Evolutionary conservation across 345 rosid species (phyloP), one percentile per base, ranked within the genome.

Genomic region (Lepidium aucheri): DNA sequence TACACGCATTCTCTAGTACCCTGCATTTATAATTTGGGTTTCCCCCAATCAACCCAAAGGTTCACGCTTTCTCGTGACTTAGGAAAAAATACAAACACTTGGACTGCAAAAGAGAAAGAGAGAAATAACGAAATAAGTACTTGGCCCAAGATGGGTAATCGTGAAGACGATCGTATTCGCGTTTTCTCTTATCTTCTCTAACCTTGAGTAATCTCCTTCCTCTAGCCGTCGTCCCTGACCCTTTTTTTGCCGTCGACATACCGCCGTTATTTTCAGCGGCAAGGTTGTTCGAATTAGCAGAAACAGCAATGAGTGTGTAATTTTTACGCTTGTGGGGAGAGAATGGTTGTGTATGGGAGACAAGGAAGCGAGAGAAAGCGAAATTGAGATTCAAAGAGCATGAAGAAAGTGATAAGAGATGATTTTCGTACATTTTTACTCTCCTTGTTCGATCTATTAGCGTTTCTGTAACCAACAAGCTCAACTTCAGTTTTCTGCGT

Each of bases 61-160:
- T 47, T 47, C 60, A 45, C 15, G 0, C 49, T 33, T 64, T 70
- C 9, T 51, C 39, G 30, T 45, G 24, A 65, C 4, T 44, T 49
- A 38, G 45, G 68, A 69, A 73, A 42, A 62, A 59, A 59, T 15
- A 43, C 76, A 55, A 73, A 77, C 82, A 72, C 59, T 63, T 52
- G 54, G 56, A 43, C 53, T 60, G 60, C 46, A 36, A 40, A 7
- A 11, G 9, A 50, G 42, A 52, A 9, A 55, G 47, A 43, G 14
- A 9, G 3, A 39, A 39, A 24, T 1, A 4, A 1, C 26, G 4
- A 24, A 24, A 24, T 0, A 2, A 24, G 15, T 47, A 91, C 98
- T 84, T 88, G 13, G 98, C 97, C 97, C 98, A 89, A 15, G 87
- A 41, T 54, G 98, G 98, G 74, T 89, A 89, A 17, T 81, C 86